Evolutionary conservation across 179 eudicot species (phyloP), one percentile per base, ranked within the genome.

Genomic region (Gypsophila paniculata): DNA sequence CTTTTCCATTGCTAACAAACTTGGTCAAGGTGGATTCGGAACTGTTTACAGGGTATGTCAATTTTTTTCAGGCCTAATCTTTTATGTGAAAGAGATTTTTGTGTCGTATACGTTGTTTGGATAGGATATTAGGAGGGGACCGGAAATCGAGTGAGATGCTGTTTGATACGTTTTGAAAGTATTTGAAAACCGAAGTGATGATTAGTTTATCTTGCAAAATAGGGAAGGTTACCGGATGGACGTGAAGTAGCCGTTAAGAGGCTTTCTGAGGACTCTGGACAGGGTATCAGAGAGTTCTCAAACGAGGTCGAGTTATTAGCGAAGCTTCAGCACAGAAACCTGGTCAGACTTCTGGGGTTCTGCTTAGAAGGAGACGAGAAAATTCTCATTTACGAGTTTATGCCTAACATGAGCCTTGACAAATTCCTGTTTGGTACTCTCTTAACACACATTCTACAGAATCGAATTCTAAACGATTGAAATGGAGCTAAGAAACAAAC

Each of bases 1-100:
- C 71, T 82, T 82, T 64, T 73, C 78, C n/a, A 21, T 23, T 5
- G 73, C 61, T 10, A 78, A 78, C 25, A 82, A 73, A 54, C 75
- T 82, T 44, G 85, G 82, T 13, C 34, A 78, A 69, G 85, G 85
- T 65, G 85, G 85, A 61, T 81, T 81, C 75, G 82, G 82, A 58
- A 44, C 68, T 25, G 82, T 78, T 58, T 78, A 82, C 57, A 82
- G 64, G 79, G 79, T 76, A 71, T 15, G 15, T 2, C 11, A 17
- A 55, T 46, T 2, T 12, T 42, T 39, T n/a, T 8, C 51, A 9
- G 6, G 13, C 17, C 1, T 42, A 60, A 46, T 38, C 48, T 38
- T 64, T 54, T 8, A 21, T 21, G 61, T 57, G 61, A 38, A 42
- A 21, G 9, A 19, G 46, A 8, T 38, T 10, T 19, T 22, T 46